Conservation (phyloP, 2,329 filamentous ascomycete species). For the Colletotrichum tamarilloi region DNA sequence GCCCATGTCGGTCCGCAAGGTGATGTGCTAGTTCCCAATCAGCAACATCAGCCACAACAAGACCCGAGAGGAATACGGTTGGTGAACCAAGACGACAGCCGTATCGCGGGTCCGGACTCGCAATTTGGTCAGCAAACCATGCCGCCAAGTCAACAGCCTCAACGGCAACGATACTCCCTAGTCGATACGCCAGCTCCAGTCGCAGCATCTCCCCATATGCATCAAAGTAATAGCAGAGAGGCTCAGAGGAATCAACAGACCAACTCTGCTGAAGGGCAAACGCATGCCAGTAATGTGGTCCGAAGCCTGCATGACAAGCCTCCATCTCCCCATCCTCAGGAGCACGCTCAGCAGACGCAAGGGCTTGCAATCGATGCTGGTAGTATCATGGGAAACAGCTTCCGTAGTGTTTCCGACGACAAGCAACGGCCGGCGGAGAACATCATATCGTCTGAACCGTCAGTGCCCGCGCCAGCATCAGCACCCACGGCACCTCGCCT, state of each 20-base stretch:
- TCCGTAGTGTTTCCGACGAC: background rate
- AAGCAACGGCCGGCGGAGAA: background rate
- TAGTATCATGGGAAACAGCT: background rate
- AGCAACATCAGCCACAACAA: background rate
- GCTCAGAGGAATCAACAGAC: background rate
- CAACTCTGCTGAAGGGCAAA: background rate
- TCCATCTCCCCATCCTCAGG: background rate
- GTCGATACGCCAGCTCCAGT: background rate
- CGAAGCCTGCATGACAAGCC: background rate
- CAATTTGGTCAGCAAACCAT: background rate
- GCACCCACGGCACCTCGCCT: constrained; percentile 4
- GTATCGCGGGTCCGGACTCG: background rate
- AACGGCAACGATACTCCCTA: background rate
- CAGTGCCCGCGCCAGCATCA: background rate
- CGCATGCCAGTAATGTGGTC: background rate
- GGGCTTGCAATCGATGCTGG: background rate
- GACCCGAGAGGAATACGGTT: background rate
- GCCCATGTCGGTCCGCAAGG: background rate
- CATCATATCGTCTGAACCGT: constrained; percentile 3
- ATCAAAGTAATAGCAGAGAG: background rate
- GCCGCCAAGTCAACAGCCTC: background rate
- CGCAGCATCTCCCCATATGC: background rate
- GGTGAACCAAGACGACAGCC: background rate
- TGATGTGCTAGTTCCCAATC: background rate
- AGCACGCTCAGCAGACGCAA: background rate